These are phyloP conservation scores for Aureobasidium pullulans DNA, from an alignment of 2,329 filamentous ascomycete species.

Conservation along the genomic window DNA sequence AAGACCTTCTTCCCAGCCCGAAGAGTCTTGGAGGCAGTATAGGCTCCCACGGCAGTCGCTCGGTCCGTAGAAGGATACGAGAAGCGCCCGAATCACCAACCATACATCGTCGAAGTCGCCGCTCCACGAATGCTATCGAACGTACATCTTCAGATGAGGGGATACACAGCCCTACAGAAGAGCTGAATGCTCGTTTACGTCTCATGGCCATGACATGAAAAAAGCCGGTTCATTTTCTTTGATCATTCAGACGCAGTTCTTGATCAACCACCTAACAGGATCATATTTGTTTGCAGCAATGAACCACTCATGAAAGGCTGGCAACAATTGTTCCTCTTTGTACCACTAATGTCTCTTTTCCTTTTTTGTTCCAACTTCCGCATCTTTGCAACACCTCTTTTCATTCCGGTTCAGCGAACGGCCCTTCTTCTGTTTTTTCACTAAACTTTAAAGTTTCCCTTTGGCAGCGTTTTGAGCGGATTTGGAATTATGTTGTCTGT, in stretches of 20 bases:
- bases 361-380: background rate
- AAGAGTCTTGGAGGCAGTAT: constrained; percentile 17
- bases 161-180: constrained; percentile 17
- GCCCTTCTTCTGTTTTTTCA: background rate
- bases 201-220: constrained; percentile 20
- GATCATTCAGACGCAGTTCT: background rate
- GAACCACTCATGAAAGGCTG: background rate
- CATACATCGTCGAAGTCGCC: constrained; percentile 12
- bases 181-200: constrained; percentile 20
- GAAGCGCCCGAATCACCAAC: constrained; percentile 20
- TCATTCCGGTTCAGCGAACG: constrained; percentile 11
- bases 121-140: constrained; percentile 9
- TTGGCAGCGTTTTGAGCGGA: constrained; percentile 10
- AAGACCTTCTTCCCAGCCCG: constrained; percentile 41
- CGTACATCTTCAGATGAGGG: constrained; percentile 15
- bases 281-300: background rate
- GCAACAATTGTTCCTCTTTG: constrained; percentile 8
- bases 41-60: constrained; percentile 25
- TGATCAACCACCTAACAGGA: background rate
- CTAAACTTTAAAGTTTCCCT: background rate
- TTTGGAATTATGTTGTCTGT: background rate
- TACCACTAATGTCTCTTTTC: constrained; percentile 12
- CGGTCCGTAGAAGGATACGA: constrained; percentile 28
- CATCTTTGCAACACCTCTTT: background rate
- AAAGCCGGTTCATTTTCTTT: background rate